Percentiles rank a stretch among this genome's conserved stretches.
Conservation (phyloP, 345 rosid species). For the Boechera divaricarpa region DNA sequence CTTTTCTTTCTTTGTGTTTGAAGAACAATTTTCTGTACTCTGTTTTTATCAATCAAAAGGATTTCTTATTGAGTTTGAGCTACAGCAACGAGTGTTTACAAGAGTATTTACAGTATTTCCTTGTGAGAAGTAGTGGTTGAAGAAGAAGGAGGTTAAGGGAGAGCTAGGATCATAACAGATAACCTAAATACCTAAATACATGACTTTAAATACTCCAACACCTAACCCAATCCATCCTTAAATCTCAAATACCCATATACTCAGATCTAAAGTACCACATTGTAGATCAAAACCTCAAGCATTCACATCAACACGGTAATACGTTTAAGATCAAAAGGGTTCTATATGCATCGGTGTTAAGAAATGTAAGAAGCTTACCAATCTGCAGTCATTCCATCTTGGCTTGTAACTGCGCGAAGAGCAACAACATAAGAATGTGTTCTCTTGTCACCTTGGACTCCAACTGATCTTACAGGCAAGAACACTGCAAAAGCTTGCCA, state of each 20-base stretch:
- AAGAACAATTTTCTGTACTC: no score
- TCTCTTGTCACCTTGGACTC: constrained; percentile 99
- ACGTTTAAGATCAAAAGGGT: not conserved
- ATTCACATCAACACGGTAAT: not conserved
- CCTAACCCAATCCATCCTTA: not conserved
- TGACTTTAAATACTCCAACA: not conserved
- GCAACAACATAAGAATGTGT: constrained; percentile 99
- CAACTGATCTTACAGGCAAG: constrained; percentile 93
- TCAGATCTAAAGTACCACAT: not conserved
- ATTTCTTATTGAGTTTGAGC: no score
- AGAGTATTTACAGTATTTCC: no score
- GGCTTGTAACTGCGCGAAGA: constrained; percentile 98
- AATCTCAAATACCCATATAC: not conserved
- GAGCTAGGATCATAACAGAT: no score
- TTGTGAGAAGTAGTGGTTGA: no score
- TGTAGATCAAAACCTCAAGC: not conserved
- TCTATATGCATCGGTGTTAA: not conserved
- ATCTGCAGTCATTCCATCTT: constrained; percentile 99
- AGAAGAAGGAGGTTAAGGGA: no score
- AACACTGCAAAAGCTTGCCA: constrained; percentile 99
- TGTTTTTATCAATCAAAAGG: no score
- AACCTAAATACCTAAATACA: not conserved
- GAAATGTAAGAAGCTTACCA: constrained; percentile 59
- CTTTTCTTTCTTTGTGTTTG: rapidly evolving
- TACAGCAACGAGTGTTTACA: no score